Conservation (phyloP, 148 eudicot species). For the Fagopyrum tataricum region DNA sequence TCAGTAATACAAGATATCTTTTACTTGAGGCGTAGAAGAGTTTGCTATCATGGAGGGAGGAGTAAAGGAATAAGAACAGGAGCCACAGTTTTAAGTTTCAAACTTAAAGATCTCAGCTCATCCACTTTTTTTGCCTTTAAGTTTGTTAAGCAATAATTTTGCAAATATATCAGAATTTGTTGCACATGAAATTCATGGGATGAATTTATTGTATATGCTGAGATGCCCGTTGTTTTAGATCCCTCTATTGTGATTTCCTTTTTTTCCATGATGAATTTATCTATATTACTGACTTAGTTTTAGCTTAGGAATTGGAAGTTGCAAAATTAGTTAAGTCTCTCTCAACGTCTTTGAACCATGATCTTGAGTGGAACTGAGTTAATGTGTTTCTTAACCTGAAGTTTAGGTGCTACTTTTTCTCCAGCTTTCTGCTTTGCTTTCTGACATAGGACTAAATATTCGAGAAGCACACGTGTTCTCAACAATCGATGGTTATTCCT, state of each 20-base stretch:
- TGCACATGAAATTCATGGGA: too few relatives aligned
- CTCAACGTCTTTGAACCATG: neutral
- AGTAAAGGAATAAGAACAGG: too few relatives aligned
- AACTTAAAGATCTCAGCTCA: too few relatives aligned
- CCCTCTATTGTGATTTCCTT: neutral
- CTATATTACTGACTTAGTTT: neutral
- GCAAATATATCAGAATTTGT: too few relatives aligned
- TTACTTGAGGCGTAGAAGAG: too few relatives aligned
- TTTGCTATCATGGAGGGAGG: too few relatives aligned
- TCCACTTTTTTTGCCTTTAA: too few relatives aligned
- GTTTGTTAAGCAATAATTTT: too few relatives aligned
- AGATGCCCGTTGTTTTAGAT: neutral
- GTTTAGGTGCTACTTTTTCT: constrained; percentile 15
- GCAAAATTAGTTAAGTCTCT: neutral
- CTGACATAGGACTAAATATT: constrained; percentile 90
- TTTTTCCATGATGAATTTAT: neutral
- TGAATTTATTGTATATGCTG: too few relatives aligned
- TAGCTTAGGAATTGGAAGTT: too few relatives aligned
- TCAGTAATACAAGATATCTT: too few relatives aligned
- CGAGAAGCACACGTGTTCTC: constrained; percentile 99
- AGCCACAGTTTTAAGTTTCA: too few relatives aligned
- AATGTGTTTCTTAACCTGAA: neutral
- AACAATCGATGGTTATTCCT: constrained; percentile 82
- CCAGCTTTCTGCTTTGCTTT: constrained; percentile 94
- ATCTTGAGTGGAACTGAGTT: neutral